Base-by-base conservation (phyloP, 1,139 yeast species). In the Sugiyamaella castrensis region DNA sequence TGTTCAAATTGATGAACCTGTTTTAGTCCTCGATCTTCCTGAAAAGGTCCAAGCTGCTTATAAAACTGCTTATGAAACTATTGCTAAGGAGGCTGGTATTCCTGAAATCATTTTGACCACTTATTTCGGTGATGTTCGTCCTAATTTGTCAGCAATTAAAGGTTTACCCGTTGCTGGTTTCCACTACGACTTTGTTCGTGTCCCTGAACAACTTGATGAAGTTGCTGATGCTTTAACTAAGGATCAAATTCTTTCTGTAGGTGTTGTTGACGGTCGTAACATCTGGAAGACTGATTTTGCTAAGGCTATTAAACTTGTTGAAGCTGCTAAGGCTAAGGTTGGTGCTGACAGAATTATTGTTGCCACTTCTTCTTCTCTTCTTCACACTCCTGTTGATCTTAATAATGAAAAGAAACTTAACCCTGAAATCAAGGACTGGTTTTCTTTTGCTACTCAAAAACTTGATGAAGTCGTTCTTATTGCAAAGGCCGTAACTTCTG, bases 231-330 rank as follows among this genome's bases (percentile, higher is more conserved):
- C 85, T 66, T 75, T 91, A 56, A 68, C 76, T 58, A 72, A 71
- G 52, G 78, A 82, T 63, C 96, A 92, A 79, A 74, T 79, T 58
- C 79, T 92, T 69, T 91, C 98, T 58, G 96, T 85, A 60, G 98
- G 98, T 87, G 81, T 92, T 65, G 92, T 92, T 66, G 95, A 88
- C 66, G 98, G 98, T 77, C 89, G 98, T 83, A 92, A 92, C 83
- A 87, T 92, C 75, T 92, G 98, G 98, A 92, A 92, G 82, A 85
- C 95, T 71, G 87, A 92, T 78, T 87, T 84, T 66, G 72, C 92
- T 67, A 82, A 82, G 75, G 95, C 98, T 60, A 75, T 89, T 67
- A 85, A 75, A 60, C 71, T 84, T 58, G 95, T 89, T 64, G 77
- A 83, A 71, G 79, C 82, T 73, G 97, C 96, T 63, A 78, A 86